Base-by-base conservation (phyloP, 192 early-diverging fungal species). In the Backusella westeae region DNA sequence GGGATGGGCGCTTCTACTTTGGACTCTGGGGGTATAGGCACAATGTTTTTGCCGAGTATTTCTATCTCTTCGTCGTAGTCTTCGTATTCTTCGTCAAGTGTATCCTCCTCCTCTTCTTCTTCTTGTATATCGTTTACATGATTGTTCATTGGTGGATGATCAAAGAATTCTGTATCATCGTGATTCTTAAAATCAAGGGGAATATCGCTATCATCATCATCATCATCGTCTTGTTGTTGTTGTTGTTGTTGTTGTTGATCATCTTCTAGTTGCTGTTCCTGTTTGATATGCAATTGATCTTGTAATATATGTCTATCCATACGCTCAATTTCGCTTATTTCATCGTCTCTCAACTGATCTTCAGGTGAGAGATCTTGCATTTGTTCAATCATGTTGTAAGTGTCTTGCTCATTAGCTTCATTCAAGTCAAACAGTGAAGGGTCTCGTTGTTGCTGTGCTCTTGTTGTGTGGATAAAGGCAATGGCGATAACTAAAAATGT, bases 301-400 rank as follows among this genome's bases (percentile, higher is more conserved):
- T 68, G 12, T 36, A 68, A 34, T 35, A 36, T 71, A 32, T 59
- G n/a, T 38, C 35, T 53, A 42, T 39, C 71, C 21, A 73, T 73
- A 17, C 63, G 66, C 34, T 79, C 78, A 19, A 56, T 67, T 67
- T 53, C 66, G 4, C 36, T 44, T 39, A 69, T 44, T 29, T 68
- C 67, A 44, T 79, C 72, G 70, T 56, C 67, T 44, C 21, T 67
- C 38, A 14, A 7, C 26, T 19, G 38, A 26, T 65, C 23, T 52
- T 34, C 17, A 35, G 34, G 65, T n/a, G 23, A 49, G 26, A 49
- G 56, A 35, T 8, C 49, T 68, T 68, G 34, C 67, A 35, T 8
- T 35, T 36, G 19, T 6, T 21, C 34, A 19, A 34, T 36, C 6
- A 35, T 29, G 32, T 7, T 67, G 4, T 15, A 14, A 6, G 66